Evolutionary conservation across 768 basidiomycete genomes (phyloP), one percentile per base, ranked within the genome.

Genomic region (Boletus rubropictus): DNA sequence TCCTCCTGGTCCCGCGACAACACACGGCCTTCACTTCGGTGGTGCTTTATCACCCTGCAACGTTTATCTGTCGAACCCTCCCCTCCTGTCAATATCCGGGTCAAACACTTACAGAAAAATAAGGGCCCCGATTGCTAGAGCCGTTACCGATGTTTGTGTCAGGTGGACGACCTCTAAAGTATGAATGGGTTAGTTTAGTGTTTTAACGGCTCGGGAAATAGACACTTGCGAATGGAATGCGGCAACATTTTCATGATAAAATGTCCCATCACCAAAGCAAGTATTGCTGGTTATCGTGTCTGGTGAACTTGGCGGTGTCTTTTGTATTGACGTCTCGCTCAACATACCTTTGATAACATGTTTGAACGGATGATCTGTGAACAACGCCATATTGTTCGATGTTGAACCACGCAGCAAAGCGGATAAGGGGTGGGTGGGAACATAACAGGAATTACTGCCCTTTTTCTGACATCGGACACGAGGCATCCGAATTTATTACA

Each of bases 1-100:
- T 90, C 86, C 59, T 88, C 85, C 56, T 90, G 88, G 46, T 72
- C 73, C 55, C 79, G 80, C 37, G 83, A 80, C 56, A 90, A 63
- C 50, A 82, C 61, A 42, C 76, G 76, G 12, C 54, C 57, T 12
- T 81, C 84, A 59, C 67, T 70, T 47, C 76, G 75, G 56, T 88
- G 79, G 59, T 89, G 86, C 67, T 83, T 73, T 37, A 82, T 68
- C 37, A 86, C 74, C 57, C 87, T 89, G 57, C 40, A 34, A 38
- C 15, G 20, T 14, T 42, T 40, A 14, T 41, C 22, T 18, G 35
- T 46, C 43, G 32, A 35, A 4, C 18, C n/a, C 5, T 5, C 5
- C 5, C 29, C 35, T 24, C 27, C 35, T 18, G 5, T 14, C 21
- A 9, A 31, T 17, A 44, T 29, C 27, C 2, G 22, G 18, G 35